Base-by-base conservation (phyloP, 2,329 filamentous ascomycete species). In the Microdochium nivale region DNA sequence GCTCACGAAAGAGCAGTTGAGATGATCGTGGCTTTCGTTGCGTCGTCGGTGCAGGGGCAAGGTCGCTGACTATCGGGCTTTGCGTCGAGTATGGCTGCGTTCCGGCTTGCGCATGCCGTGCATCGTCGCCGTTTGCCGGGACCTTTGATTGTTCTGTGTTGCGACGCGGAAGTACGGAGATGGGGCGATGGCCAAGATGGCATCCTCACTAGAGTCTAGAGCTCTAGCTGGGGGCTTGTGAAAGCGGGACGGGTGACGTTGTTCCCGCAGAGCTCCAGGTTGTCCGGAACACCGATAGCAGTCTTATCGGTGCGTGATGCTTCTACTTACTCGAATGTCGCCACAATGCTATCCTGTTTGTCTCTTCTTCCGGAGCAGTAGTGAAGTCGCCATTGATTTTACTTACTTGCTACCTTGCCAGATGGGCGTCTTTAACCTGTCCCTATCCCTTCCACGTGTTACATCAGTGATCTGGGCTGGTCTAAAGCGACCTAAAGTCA, bases 1-100 rank as follows among this genome's bases (percentile, higher is more conserved):
- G 51, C 54, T 30, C 33, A 48, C 32, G 16, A 52, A 25, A 30
- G 40, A 24, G 35, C n/a, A 25, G 32, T 16, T 33, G 23, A 21
- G 27, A 11, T 11, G 27, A 30, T 30, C 27, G 27, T 30, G 5
- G 27, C 27, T 30, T 5, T 30, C 27, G 27, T 5, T n/a, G n/a
- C 5, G 27, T 30, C 5, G 27, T 30, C 27, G 27, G n/a, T n/a
- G n/a, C n/a, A n/a, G n/a, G n/a, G n/a, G n/a, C n/a, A n/a, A n/a
- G n/a, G n/a, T n/a, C n/a, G n/a, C n/a, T n/a, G n/a, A n/a, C n/a
- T n/a, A n/a, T n/a, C n/a, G n/a, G n/a, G n/a, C n/a, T n/a, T n/a
- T n/a, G n/a, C n/a, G n/a, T n/a, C n/a, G n/a, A n/a, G n/a, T n/a
- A n/a, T n/a, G n/a, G n/a, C n/a, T n/a, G n/a, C n/a, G n/a, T n/a